These are phyloP conservation scores for Trichosporon faecale DNA, from an alignment of 1,284 basidiomycete species.

Conservation along the genomic window DNA sequence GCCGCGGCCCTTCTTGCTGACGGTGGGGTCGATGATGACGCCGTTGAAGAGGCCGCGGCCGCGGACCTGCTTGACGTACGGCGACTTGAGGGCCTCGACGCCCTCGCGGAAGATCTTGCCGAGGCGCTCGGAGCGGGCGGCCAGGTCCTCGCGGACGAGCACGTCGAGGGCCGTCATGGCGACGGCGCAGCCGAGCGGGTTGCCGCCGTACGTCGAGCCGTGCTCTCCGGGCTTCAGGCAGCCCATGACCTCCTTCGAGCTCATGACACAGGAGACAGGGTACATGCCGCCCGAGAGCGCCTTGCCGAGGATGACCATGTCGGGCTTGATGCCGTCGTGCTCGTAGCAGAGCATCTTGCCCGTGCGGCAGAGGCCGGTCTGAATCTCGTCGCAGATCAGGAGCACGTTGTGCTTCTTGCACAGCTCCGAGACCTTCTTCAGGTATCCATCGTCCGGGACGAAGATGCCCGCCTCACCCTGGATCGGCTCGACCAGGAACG, in stretches of 20 bases:
- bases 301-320: constrained; percentile 91
- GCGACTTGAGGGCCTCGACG: constrained; percentile 64
- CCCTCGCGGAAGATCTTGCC: constrained; percentile 77
- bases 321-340: constrained; percentile 84
- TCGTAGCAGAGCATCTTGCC: constrained; percentile 69
- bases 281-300: constrained; percentile 94
- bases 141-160: constrained; percentile 78
- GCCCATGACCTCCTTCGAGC: constrained; percentile 86
- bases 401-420: constrained; percentile 94
- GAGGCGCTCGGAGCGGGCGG: constrained; percentile 70
- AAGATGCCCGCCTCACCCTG: constrained; percentile 97
- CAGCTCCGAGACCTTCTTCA: constrained; percentile 69
- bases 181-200: constrained; percentile 92
- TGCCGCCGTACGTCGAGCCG: constrained; percentile 93
- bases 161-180: constrained; percentile 87
- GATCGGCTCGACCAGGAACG: constrained; percentile 94
- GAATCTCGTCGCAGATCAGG: constrained; percentile 96
- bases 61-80: constrained; percentile 69
- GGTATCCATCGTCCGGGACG: constrained; percentile 86
- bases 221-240: constrained; percentile 96
- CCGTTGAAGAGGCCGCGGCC: constrained; percentile 90
- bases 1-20: constrained; percentile 70
- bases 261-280: constrained; percentile 91
- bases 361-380: constrained; percentile 63
- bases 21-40: constrained; percentile 83